A percentile compares a stretch with the other conserved stretches of the same genome.
Conservation (phyloP, 176 grass and related monocot species). For the Cymbopogon citratus region DNA sequence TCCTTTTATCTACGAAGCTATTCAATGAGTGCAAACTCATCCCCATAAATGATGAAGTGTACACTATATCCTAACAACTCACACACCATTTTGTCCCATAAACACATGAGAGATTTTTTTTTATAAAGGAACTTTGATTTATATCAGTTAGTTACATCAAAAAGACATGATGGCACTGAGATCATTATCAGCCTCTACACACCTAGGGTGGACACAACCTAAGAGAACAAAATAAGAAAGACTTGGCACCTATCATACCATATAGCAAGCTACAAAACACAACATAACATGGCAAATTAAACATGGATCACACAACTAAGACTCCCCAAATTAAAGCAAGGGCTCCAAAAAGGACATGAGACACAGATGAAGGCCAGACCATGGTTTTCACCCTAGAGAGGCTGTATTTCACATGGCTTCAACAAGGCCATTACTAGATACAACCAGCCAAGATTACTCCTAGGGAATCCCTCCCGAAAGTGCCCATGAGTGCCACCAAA, state of each 20-base stretch:
- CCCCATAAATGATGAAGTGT: neutral
- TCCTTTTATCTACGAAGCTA: neutral
- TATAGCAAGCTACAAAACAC: no score
- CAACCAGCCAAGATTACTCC: neutral
- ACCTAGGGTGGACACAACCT: neutral
- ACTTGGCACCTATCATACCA: no score
- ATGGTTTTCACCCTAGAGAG: neutral
- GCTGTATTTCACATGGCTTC: neutral
- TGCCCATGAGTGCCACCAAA: no score
- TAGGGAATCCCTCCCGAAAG: neutral
- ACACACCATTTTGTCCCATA: neutral
- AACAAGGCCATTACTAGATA: neutral
- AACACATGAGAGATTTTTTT: neutral
- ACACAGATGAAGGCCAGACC: neutral
- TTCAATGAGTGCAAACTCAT: neutral
- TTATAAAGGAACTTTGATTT: neutral
- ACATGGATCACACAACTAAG: neutral
- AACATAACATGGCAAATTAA: neutral
- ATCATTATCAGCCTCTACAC: neutral
- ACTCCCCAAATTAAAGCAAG: neutral
- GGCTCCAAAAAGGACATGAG: no score
- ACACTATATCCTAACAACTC: neutral
- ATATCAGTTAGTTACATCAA: neutral
- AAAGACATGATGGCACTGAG: neutral
- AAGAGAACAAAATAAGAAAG: neutral